A percentile compares a stretch with the other conserved stretches of the same genome.
Conservation (phyloP, 257 asterid genomes). For the Solanum neorickii region DNA sequence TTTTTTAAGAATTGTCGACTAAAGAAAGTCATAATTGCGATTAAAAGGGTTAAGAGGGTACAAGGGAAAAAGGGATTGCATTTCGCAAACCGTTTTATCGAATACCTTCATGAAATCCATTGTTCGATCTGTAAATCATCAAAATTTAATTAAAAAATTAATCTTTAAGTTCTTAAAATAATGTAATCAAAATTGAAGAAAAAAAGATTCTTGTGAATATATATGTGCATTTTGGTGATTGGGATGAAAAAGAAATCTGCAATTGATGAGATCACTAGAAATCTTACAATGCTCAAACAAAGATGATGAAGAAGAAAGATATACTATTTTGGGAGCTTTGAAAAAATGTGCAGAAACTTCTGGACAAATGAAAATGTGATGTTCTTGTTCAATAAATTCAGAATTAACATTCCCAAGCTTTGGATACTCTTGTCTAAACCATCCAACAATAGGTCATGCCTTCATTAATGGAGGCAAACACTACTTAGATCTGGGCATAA, state of each 20-base stretch:
- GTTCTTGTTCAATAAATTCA: too few relatives aligned
- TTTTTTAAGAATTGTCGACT: too few relatives aligned
- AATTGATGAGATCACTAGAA: background rate
- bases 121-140: conserved; percentile 36
- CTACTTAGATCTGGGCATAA: too few relatives aligned
- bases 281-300: background rate
- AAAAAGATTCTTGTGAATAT: background rate
- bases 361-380: too few relatives aligned
- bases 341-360: too few relatives aligned
- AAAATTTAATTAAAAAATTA: background rate
- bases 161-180: background rate
- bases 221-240: background rate
- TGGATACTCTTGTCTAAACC: too few relatives aligned
- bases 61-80: conserved; percentile 23
- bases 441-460: too few relatives aligned
- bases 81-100: conserved; percentile 95
- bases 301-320: background rate
- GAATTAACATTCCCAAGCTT: too few relatives aligned
- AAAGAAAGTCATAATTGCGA: too few relatives aligned
- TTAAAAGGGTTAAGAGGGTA: background rate
- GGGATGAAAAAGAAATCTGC: background rate
- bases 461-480: too few relatives aligned
- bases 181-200: background rate
- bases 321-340: too few relatives aligned
- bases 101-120: conserved; percentile 94